Percentiles rank a stretch among this genome's conserved stretches.
These are phyloP conservation scores for Pezicula radicicola DNA, from an alignment of 2,329 filamentous ascomycete genomes.

Conservation along the genomic window DNA sequence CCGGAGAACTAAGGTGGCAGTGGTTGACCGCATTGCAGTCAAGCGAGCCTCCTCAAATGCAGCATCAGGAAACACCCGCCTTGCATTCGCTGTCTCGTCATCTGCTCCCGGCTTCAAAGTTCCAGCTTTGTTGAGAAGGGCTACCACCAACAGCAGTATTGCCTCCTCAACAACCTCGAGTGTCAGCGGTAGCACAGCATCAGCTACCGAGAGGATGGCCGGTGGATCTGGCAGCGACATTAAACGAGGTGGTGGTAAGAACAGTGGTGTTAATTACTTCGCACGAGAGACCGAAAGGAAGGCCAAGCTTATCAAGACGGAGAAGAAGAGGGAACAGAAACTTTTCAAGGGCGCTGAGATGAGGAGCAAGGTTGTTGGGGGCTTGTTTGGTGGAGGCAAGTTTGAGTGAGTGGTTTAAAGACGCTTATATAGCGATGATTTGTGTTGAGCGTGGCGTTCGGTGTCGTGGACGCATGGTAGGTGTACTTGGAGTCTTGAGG, in stretches of 20 bases:
- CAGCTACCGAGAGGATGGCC: constrained; percentile 25
- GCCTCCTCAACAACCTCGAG: constrained; percentile 27
- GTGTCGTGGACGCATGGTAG: no score
- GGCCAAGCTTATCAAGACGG: constrained; percentile 52
- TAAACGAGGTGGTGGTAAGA: constrained; percentile 58
- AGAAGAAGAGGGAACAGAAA: constrained; percentile 55
- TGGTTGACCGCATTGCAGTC: constrained; percentile 73
- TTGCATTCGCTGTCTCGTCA: constrained; percentile 53
- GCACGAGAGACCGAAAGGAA: constrained; percentile 56
- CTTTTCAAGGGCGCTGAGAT: constrained; percentile 56
- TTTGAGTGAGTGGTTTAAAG: constrained; percentile 35
- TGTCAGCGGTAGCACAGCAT: constrained; percentile 16
- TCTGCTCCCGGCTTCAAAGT: constrained; percentile 55
- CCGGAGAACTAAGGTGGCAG: constrained; percentile 37
- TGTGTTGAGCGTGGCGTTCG: no score
- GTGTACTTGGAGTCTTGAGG: no score
- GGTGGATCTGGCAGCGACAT: constrained; percentile 45
- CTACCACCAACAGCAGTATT: constrained; percentile 60
- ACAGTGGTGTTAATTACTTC: constrained; percentile 58
- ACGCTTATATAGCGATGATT: not conserved
- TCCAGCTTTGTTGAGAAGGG: constrained; percentile 68
- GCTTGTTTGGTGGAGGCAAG: constrained; percentile 53
- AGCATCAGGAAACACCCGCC: constrained; percentile 33
- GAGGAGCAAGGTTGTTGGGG: constrained; percentile 53
- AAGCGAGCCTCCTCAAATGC: constrained; percentile 51